phyloP scores from a whole-genome alignment of 2,329 filamentous ascomycete genomes.

The Alternaria incomplexa region DNA sequence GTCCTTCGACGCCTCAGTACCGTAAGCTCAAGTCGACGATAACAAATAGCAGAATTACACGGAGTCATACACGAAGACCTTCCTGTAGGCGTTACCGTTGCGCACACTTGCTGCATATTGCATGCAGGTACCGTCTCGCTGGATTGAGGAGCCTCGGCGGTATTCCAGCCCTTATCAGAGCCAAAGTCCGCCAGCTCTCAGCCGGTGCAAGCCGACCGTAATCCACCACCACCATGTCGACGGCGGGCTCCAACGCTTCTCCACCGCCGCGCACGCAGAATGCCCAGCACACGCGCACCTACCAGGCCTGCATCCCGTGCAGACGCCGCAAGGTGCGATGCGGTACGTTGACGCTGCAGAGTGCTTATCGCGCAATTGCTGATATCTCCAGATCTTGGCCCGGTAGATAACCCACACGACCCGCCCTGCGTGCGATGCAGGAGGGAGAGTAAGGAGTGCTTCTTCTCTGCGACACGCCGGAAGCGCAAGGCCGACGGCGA shows the following conservation, averaged over 20 bases:
- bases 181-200: slow-evolving; percentile 15
- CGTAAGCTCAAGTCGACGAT: background rate
- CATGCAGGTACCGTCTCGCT: slow-evolving; percentile 19
- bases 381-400: slow-evolving; percentile 36
- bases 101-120: slow-evolving; percentile 4
- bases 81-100: slow-evolving; percentile 18
- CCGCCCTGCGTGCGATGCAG: slow-evolving; percentile 93
- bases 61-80: slow-evolving; percentile 11
- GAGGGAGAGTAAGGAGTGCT: slow-evolving; percentile 94
- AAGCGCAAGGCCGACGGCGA: slow-evolving; percentile 76
- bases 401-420: slow-evolving; percentile 89
- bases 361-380: background rate
- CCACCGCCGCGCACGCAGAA: slow-evolving; percentile 23
- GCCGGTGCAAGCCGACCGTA: slow-evolving; percentile 23
- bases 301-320: slow-evolving; percentile 60
- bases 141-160: slow-evolving; percentile 3
- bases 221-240: slow-evolving; percentile 24
- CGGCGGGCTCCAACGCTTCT: slow-evolving; percentile 30
- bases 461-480: slow-evolving; percentile 90
- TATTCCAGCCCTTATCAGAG: slow-evolving; percentile 5
- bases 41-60: slow-evolving; percentile 5
- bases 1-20: background rate
- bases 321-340: slow-evolving; percentile 64
- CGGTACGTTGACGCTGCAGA: slow-evolving; percentile 45
- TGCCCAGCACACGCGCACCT: slow-evolving; percentile 46